Evolutionary conservation across 768 basidiomycete species (phyloP), one percentile per base, ranked within the genome.

Genomic region (Boletus huronensis): DNA sequence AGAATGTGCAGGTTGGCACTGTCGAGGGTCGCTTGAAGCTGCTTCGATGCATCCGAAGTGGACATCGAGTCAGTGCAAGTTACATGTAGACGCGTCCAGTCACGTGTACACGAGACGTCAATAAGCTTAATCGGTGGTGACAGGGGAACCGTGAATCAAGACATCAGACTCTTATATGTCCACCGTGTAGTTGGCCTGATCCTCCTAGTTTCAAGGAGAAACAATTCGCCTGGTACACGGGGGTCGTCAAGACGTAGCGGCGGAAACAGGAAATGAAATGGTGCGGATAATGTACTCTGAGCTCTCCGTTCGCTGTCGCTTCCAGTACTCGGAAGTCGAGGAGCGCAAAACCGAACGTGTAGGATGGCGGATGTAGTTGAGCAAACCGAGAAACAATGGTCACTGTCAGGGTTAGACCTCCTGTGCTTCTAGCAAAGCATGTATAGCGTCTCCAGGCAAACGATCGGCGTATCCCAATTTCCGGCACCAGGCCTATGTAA

Each of bases 11-110:
- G 21, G 31, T 50, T 61, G 32, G 64, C 57, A 23, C 50, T 59
- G 45, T 72, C 70, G 38, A 70, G 64, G 8, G 34, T 35, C 5
- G 57, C 64, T 48, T 72, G 69, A 26, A 71, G 64, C 10, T 62
- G 61, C 46, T 62, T 54, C 19, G 68, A 55, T 31, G 52, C 48
- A 26, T 68, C 60, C 21, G 62, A 51, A 11, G 67, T 58, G 3
- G 64, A 50, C 64, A 66, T 66, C 16, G 26, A n/a, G 16, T 36
- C 19, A 16, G 14, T 19, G 9, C 17, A 44, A 36, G 34, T 32
- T 21, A 28, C n/a, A n/a, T n/a, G n/a, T n/a, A n/a, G 3, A 6
- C 54, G 53, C 38, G 53, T 57, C 5, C 23, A 32, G 32, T 57
- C 56, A 57, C 56, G 54, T 57, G 23, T n/a, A n/a, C n/a, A n/a